Conservation (phyloP, 164 flowering plant genomes). For the Vitis vinifera region ASM3070453v1 NC_081815.1:3114501-3115000, state of each 20-base stretch:
- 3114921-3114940: constrained; percentile 78
- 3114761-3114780: constrained; percentile 87
- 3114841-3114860: constrained; percentile 82
- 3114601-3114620: constrained; percentile 62
- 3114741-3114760: constrained; percentile 80
- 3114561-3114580: constrained; percentile 93
- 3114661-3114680: constrained; percentile 95
- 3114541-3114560: constrained; percentile 85
- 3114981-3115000: background rate
- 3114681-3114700: constrained; percentile 88
- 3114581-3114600: constrained; percentile 84
- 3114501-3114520: constrained; percentile 52
- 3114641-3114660: constrained; percentile 74
- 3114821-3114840: constrained; percentile 73
- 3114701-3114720: constrained; percentile 52
- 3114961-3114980: no score
- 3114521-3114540: constrained; percentile 86
- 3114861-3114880: constrained; percentile 82
- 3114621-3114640: constrained; percentile 51
- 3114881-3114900: constrained; percentile 94
- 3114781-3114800: constrained; percentile 92
- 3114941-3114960: constrained; percentile 51
- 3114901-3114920: constrained; percentile 91
- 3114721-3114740: constrained; percentile 57
- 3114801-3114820: constrained; percentile 74